phyloP scores from a whole-genome alignment of 2,329 filamentous ascomycete species.

The Neonectria punicea region DNA sequence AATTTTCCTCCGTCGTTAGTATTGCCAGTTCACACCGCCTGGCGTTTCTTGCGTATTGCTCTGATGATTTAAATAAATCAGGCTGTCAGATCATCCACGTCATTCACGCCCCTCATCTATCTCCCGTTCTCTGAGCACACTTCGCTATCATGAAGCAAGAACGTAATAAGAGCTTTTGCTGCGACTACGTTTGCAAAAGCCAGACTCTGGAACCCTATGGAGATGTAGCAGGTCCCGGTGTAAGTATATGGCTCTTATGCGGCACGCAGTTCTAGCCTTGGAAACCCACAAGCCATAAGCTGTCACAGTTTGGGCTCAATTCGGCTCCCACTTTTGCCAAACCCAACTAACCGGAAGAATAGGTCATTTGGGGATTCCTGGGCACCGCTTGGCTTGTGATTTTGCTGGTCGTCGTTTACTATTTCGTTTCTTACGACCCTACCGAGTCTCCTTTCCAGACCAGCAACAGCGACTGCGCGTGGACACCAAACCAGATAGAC shows the following conservation, averaged over 20 bases:
- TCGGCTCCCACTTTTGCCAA: neutral
- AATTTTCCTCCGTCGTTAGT: neutral
- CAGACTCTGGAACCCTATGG: neutral
- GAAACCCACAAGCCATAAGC: neutral
- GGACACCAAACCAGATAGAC: conserved; percentile 15
- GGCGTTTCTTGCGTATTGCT: neutral
- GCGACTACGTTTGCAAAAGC: neutral
- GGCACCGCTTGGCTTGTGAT: conserved; percentile 17
- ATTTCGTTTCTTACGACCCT: conserved; percentile 10
- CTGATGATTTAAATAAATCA: no score
- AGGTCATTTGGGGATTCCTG: conserved; percentile 7
- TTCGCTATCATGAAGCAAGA: neutral
- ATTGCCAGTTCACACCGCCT: neutral
- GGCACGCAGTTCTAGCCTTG: neutral
- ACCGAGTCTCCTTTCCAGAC: conserved; percentile 1
- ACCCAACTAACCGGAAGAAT: no score
- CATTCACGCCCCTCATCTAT: neutral
- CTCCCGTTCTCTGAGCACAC: no score
- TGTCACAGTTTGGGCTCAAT: neutral
- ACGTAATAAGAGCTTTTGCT: neutral
- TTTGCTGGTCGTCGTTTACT: neutral
- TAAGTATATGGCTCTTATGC: neutral
- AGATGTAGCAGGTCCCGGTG: conserved; percentile 13
- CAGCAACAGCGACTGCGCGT: no score
- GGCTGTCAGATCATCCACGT: no score